Evolutionary conservation across 306 rosid genomes (phyloP).

Genomic region (Acacia crassicarpa): DNA sequence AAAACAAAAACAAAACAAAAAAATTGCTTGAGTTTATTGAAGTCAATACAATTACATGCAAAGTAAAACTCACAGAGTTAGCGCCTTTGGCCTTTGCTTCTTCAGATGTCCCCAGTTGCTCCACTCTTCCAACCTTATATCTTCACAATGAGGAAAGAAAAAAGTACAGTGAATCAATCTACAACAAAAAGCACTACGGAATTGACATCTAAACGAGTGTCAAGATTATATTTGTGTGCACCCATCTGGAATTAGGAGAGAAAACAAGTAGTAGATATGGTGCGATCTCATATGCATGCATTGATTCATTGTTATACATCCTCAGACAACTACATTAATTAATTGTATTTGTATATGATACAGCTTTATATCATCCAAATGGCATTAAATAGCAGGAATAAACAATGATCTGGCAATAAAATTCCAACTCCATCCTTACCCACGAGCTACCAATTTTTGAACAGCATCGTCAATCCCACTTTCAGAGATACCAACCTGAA

Average conservation of each 20-base stretch:
- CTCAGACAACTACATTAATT: not conserved
- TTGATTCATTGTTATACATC: not conserved
- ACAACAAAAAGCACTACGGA: slow-evolving; percentile 4
- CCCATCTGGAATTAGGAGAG: not conserved
- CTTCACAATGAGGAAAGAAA: slow-evolving; percentile 50
- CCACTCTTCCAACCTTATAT: slow-evolving; percentile 92
- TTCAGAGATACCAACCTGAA: slow-evolving; percentile 96
- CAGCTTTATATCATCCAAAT: not conserved
- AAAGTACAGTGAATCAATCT: slow-evolving; percentile 29
- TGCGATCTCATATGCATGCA: not conserved
- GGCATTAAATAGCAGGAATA: not conserved
- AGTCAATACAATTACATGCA: slow-evolving; percentile 21
- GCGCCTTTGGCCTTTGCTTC: slow-evolving; percentile 82
- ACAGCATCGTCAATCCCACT: slow-evolving; percentile 98
- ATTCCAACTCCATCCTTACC: slow-evolving; percentile 60
- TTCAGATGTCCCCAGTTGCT: slow-evolving; percentile 87
- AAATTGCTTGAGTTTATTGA: slow-evolving; percentile 13
- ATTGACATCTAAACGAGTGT: slow-evolving; percentile 8
- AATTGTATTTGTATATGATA: not conserved
- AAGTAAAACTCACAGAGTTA: slow-evolving; percentile 71
- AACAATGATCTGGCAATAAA: slow-evolving; percentile 1
- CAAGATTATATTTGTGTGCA: slow-evolving; percentile 1
- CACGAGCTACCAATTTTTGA: slow-evolving; percentile 88
- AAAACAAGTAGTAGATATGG: not conserved
- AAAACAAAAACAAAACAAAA: too few relatives aligned